These are phyloP conservation scores for Diaporthe aspalathi DNA, from an alignment of 2,329 filamentous ascomycete species.

Conservation along the genomic window DNA sequence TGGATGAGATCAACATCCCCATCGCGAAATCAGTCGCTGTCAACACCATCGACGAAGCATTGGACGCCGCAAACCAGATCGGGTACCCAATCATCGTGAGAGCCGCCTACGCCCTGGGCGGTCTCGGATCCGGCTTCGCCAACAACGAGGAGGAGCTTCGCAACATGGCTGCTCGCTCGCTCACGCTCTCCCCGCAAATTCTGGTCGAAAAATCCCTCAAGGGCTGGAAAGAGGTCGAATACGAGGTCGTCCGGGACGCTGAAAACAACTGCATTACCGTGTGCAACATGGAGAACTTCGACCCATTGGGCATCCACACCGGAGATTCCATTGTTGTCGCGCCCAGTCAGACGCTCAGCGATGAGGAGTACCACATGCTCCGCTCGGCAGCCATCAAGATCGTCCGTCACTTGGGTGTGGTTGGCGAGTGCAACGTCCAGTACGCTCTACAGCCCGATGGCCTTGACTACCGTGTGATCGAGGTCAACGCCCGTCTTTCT, in stretches of 20 bases:
- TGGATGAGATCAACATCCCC: constrained; percentile 97
- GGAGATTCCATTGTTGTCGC: constrained; percentile 98
- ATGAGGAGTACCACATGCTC: constrained; percentile 99
- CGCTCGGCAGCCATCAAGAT: constrained; percentile 97
- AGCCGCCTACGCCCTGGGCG: constrained; percentile 95
- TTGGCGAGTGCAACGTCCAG: constrained; percentile 99
- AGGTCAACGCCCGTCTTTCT: constrained; percentile 96
- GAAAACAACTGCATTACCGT: constrained; percentile 99
- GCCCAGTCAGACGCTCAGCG: constrained; percentile 94
- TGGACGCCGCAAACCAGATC: constrained; percentile 85
- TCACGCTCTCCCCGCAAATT: constrained; percentile 95
- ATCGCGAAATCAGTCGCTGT: constrained; percentile 97
- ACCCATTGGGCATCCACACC: constrained; percentile 96
- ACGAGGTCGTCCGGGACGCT: constrained; percentile 95
- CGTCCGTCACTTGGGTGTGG: constrained; percentile 95
- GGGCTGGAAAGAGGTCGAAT: constrained; percentile 99
- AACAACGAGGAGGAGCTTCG: constrained; percentile 93
- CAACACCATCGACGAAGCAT: constrained; percentile 88
- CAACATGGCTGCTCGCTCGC: constrained; percentile 90
- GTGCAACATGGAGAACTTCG: constrained; percentile 99
- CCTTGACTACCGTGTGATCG: constrained; percentile 97
- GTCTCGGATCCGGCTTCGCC: constrained; percentile 95
- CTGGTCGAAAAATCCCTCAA: constrained; percentile 98
- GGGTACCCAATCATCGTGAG: constrained; percentile 99
- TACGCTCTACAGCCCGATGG: constrained; percentile 97